Evolutionary conservation across 345 rosid genomes (phyloP).

Genomic region (Gossypium raimondii): DNA sequence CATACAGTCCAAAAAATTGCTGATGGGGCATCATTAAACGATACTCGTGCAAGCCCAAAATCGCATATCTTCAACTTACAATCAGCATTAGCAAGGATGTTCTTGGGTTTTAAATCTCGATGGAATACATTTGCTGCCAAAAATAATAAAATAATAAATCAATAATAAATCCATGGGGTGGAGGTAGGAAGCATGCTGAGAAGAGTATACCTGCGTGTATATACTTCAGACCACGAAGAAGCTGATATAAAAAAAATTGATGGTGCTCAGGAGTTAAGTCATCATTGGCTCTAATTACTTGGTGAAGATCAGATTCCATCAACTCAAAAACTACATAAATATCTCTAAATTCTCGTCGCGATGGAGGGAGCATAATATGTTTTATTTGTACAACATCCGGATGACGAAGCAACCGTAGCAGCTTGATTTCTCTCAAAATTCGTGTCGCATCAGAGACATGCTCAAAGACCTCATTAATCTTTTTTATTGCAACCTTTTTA

Average conservation of each 20-base stretch:
- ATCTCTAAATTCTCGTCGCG: slow-evolving; percentile 87
- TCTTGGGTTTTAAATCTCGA: slow-evolving; percentile 96
- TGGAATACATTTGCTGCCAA: slow-evolving; percentile 90
- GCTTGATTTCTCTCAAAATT: slow-evolving; percentile 90
- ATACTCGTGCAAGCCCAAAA: slow-evolving; percentile 97
- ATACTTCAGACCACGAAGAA: slow-evolving; percentile 92
- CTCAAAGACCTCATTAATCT: slow-evolving; percentile 93
- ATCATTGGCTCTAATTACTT: slow-evolving; percentile 93
- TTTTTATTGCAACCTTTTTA: slow-evolving; percentile 89
- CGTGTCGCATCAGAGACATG: slow-evolving; percentile 98
- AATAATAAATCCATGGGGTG: slow-evolving; percentile 14
- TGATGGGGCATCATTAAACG: slow-evolving; percentile 95
- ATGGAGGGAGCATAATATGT: slow-evolving; percentile 98
- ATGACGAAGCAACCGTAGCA: slow-evolving; percentile 88
- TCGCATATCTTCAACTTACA: slow-evolving; percentile 98
- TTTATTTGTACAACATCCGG: slow-evolving; percentile 92
- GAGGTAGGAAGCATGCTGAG: slow-evolving; percentile 8
- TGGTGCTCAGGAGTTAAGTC: slow-evolving; percentile 95
- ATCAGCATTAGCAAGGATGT: slow-evolving; percentile 97
- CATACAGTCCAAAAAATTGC: slow-evolving; percentile 93
- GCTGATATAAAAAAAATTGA: slow-evolving; percentile 96
- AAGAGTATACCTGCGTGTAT: slow-evolving; percentile 69
- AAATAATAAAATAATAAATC: not conserved
- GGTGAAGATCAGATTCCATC: slow-evolving; percentile 99
- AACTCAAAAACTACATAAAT: slow-evolving; percentile 92